These are phyloP conservation scores for Houttuynia cordata DNA, from an alignment of 164 flowering plant species.

Conservation along the genomic window DNA sequence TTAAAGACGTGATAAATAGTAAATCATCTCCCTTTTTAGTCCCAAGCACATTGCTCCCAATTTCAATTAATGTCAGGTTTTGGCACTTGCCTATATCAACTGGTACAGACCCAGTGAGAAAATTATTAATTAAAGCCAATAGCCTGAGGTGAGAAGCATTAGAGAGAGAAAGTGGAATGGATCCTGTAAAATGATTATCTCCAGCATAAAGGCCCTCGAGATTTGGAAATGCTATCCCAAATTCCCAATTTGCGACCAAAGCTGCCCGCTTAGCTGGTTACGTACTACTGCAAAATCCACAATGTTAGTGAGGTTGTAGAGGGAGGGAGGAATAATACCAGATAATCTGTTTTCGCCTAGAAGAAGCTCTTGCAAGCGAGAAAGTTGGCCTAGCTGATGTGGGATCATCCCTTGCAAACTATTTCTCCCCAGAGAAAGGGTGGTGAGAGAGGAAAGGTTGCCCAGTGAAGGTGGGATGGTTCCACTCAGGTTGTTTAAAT, in stretches of 20 bases:
- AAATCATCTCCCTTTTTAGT: slow-evolving; percentile 11
- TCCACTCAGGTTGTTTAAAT: slow-evolving; percentile 8
- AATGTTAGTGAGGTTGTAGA: not conserved
- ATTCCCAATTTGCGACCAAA: slow-evolving; percentile 1
- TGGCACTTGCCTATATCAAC: not conserved
- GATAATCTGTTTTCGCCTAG: not conserved
- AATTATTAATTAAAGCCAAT: slow-evolving; percentile 21
- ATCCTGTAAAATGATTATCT: slow-evolving; percentile 29
- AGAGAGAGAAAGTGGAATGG: slow-evolving; percentile 30
- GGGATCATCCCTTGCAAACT: not conserved
- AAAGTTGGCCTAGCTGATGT: not conserved
- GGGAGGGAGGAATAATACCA: slow-evolving; percentile 1
- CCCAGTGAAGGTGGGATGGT: slow-evolving; percentile 18
- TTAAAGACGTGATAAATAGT: slow-evolving; percentile 18
- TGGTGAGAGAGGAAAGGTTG: slow-evolving; percentile 4
- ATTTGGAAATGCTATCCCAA: slow-evolving; percentile 20
- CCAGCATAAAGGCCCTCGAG: slow-evolving; percentile 16
- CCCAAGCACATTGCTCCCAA: not conserved
- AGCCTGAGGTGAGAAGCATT: slow-evolving; percentile 23
- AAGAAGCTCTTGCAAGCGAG: not conserved
- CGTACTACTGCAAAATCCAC: not conserved
- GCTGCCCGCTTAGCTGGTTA: slow-evolving; percentile 16
- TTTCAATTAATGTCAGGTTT: not conserved
- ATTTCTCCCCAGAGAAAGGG: not conserved
- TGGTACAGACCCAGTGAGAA: slow-evolving; percentile 6